Base-by-base conservation (phyloP, 768 basidiomycete genomes). In the Dioszegia crocea region DNA sequence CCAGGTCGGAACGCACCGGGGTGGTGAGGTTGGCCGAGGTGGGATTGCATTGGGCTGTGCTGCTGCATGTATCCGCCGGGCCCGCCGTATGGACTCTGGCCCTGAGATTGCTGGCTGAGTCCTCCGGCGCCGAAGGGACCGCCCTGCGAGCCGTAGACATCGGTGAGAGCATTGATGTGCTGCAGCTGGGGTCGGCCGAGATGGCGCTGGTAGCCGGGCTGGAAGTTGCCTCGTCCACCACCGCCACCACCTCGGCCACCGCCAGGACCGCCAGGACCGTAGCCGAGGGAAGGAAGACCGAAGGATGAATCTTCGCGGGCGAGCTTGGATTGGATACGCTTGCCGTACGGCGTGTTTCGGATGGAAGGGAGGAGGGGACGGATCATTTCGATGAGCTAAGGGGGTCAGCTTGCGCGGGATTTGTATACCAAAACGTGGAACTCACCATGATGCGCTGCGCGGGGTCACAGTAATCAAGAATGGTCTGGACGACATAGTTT, bases 311-410 rank as follows among this genome's bases (percentile, higher is more conserved):
- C 88, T 79, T 94, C 92, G 58, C 94, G 89, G 78, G 96, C 93
- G 54, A 98, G 81, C 80, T 97, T 97, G 81, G 92, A 93, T 78
- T 97, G 94, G 71, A 99, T 99, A 43, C 96, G 87, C 81, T 99
- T 99, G 67, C 96, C 96, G 69, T 99, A 99, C 6, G 96, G 96
- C 10, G 96, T 99, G 79, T 99, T 99, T 71, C 96, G 88, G 74
- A 99, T 99, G 69, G 97, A 83, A 2, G 96, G 96, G 24, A 99
- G 83, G 61, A 98, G 91, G n/a, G 96, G 96, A 49, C 96, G 88
- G 76, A 99, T 99, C 66, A 90, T 91, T 73, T 98, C 94, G 19
- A 99, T 91, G 24, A 99, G 86, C 62, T 81, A 70, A 2, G 33
- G 39, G n/a, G 21, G 29, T 27, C 9, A 49, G 30, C 38, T 52